phyloP scores from a whole-genome alignment of 202 grass and related monocot species.

The Setaria italica region DNA sequence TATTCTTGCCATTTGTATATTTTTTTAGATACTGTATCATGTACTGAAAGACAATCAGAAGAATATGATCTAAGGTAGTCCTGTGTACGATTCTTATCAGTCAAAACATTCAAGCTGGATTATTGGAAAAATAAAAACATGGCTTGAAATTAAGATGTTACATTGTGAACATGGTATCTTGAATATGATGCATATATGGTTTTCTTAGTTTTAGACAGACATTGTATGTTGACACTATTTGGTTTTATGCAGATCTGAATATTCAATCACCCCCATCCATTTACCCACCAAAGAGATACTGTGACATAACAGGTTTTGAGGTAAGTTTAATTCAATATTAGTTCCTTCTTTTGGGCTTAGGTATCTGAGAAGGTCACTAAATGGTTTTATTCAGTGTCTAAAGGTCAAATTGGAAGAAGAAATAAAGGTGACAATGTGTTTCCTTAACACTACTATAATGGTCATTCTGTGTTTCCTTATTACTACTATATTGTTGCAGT shows the following conservation, averaged over 20 bases:
- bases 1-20: not conserved
- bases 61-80: not conserved
- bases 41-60: conserved; percentile 5
- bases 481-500: not conserved
- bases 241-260: conserved; percentile 76
- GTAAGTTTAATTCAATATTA: conserved; percentile 50
- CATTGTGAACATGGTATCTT: not conserved
- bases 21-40: not conserved
- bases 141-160: not conserved
- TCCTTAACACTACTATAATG: not conserved
- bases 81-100: not conserved
- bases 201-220: conserved; percentile 14
- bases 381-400: not conserved
- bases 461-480: not conserved
- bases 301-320: conserved; percentile 97
- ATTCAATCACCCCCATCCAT: conserved; percentile 88
- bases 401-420: not conserved
- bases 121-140: not conserved
- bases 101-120: conserved; percentile 4
- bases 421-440: not conserved
- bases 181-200: conserved; percentile 10
- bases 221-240: conserved; percentile 8
- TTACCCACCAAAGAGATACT: conserved; percentile 96
- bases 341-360: conserved; percentile 5
- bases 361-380: not conserved